phyloP scores from a whole-genome alignment of 176 grass and related monocot genomes.

The Oryza australiensis region DNA sequence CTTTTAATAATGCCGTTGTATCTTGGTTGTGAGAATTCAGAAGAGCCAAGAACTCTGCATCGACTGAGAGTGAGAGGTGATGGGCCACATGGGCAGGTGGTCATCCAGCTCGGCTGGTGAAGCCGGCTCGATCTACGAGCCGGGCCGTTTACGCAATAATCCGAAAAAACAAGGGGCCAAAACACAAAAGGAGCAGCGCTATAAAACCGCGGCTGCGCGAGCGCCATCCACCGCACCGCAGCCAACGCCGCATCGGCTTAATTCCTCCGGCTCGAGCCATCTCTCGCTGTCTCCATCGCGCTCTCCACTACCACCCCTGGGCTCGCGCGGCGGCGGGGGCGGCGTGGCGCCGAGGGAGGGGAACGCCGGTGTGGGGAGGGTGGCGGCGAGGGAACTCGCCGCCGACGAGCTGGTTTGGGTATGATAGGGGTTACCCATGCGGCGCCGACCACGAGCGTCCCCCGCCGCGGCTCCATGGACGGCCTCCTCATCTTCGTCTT shows the following conservation, averaged over 20 bases:
- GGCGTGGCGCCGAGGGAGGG: slow-evolving; percentile 43
- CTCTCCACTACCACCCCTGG: neutral
- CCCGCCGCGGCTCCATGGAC: slow-evolving; percentile 64
- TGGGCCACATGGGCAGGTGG: neutral
- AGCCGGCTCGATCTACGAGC: neutral
- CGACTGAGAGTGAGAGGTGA: neutral
- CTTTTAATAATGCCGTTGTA: too few relatives aligned
- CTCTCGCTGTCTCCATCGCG: neutral
- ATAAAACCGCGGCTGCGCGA: neutral
- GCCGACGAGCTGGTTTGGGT: slow-evolving; percentile 46
- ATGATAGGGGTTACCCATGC: slow-evolving; percentile 77
- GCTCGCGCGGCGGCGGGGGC: slow-evolving; percentile 24
- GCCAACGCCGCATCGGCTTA: neutral
- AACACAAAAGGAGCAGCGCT: neutral
- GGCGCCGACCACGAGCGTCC: slow-evolving; percentile 50
- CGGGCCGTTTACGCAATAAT: rapidly evolving
- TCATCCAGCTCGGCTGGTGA: too few relatives aligned
- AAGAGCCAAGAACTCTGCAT: neutral
- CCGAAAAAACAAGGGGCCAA: neutral
- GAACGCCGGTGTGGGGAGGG: slow-evolving; percentile 46
- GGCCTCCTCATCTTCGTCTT: slow-evolving; percentile 97
- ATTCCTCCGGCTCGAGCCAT: neutral
- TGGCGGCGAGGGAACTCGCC: slow-evolving; percentile 41
- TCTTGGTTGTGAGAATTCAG: neutral
- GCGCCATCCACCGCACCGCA: neutral